Evolutionary conservation across 164 flowering plant genomes (phyloP).

Genomic region (Taxillus chinensis): DNA sequence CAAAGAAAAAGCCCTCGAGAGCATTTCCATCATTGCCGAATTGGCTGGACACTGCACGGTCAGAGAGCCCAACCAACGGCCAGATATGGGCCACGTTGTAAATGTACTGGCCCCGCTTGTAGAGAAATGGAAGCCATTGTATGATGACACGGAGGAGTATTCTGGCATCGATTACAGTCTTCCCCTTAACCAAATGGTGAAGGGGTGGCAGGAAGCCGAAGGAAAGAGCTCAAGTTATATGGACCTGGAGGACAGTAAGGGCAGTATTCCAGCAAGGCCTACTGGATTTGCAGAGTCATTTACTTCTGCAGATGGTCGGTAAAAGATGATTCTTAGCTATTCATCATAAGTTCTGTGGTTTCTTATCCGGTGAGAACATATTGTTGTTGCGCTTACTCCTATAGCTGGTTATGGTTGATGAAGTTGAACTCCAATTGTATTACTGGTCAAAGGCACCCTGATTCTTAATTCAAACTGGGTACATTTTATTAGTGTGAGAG

Average conservation of each 20-base stretch:
- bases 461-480: no score
- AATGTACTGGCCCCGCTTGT: constrained; percentile 47
- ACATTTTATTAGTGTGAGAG: no score
- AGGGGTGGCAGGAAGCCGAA: constrained; percentile 60
- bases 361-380: no score
- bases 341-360: no score
- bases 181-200: constrained; percentile 54
- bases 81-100: constrained; percentile 65
- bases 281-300: constrained; percentile 56
- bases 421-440: no score
- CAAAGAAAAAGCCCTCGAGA: constrained; percentile 36
- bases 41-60: constrained; percentile 65
- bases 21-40: constrained; percentile 36
- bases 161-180: constrained; percentile 57
- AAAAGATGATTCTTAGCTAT: constrained; percentile 4
- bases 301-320: constrained; percentile 60
- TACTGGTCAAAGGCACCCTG: no score
- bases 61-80: constrained; percentile 48
- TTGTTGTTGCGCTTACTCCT: no score
- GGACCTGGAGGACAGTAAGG: constrained; percentile 42
- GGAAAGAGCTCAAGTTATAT: constrained; percentile 33
- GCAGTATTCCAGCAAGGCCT: constrained; percentile 52
- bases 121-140: constrained; percentile 50
- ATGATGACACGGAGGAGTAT: constrained; percentile 37
- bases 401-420: no score